These are phyloP conservation scores for Mortierella sp. DNA, from an alignment of 371 early-diverging fungal species.

Conservation along the genomic window DNA sequence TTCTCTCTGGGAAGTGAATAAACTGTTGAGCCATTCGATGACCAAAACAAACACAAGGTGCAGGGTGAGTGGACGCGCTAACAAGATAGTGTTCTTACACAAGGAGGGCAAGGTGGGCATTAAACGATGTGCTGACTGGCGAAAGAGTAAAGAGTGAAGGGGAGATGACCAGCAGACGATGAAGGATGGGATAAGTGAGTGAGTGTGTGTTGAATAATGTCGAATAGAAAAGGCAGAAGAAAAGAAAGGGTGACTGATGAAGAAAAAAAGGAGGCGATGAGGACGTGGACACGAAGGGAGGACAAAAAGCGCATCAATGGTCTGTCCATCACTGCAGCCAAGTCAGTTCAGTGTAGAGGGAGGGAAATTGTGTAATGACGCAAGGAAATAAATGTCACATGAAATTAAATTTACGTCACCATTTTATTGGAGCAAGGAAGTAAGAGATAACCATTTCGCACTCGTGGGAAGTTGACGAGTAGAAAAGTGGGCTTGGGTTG, in stretches of 20 bases:
- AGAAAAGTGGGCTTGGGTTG: background rate
- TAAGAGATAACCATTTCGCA: background rate
- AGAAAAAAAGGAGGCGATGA: background rate
- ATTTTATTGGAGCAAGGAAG: background rate
- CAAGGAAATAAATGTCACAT: background rate
- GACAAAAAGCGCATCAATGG: background rate
- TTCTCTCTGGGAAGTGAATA: background rate
- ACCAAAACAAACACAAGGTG: background rate
- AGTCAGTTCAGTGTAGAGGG: background rate
- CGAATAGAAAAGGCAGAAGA: background rate
- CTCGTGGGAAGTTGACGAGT: background rate
- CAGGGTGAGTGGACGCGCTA: background rate
- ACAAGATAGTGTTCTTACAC: conserved; percentile 1
- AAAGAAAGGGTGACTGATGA: background rate
- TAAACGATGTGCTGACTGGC: background rate
- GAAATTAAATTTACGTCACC: background rate
- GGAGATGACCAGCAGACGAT: background rate
- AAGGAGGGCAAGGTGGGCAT: background rate
- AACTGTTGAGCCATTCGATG: background rate
- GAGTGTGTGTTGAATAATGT: background rate
- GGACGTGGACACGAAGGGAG: background rate
- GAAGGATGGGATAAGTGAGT: background rate
- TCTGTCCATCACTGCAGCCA: background rate
- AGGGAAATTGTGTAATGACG: background rate
- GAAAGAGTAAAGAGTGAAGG: background rate